Percentiles rank a stretch among this genome's conserved stretches.
phyloP scores from a whole-genome alignment of 495 filamentous ascomycete species.

The Tuber melanosporum region DNA sequence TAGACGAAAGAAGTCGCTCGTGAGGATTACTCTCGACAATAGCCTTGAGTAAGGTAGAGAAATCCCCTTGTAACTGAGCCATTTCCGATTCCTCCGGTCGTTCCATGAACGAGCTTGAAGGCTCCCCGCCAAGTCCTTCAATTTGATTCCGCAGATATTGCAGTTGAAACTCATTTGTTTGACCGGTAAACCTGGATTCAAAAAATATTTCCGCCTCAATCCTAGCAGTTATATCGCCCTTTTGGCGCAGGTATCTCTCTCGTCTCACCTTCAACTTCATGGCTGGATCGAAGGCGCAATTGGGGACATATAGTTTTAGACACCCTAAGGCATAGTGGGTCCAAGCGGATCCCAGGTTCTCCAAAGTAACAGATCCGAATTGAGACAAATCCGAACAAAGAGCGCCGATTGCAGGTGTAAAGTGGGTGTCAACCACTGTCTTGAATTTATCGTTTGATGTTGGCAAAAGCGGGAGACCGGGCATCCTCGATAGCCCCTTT shows the following conservation, averaged over 20 bases:
- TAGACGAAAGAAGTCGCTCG: conserved; percentile 24
- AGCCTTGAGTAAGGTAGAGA: conserved; percentile 64
- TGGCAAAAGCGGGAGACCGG: background rate
- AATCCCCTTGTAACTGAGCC: conserved; percentile 69
- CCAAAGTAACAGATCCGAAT: conserved; percentile 1
- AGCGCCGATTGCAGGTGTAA: conserved; percentile 43
- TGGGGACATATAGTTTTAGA: conserved; percentile 75
- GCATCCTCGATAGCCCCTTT: conserved; percentile 1
- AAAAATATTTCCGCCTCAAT: conserved; percentile 59
- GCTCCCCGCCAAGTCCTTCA: conserved; percentile 55
- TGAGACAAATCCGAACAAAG: conserved; percentile 6
- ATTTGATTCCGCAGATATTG: conserved; percentile 57
- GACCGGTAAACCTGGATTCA: conserved; percentile 61
- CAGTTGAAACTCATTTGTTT: conserved; percentile 56
- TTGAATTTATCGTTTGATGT: conserved; percentile 15
- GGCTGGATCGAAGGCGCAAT: conserved; percentile 80
- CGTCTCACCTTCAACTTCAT: conserved; percentile 65
- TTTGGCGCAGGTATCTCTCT: conserved; percentile 56
- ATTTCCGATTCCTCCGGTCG: conserved; percentile 63
- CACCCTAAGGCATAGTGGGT: conserved; percentile 57
- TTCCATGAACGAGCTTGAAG: conserved; percentile 54
- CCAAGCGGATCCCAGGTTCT: conserved; percentile 50
- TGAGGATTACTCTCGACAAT: conserved; percentile 55
- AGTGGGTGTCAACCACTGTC: conserved; percentile 43
- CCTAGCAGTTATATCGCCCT: conserved; percentile 51